Evolutionary conservation across 2,329 filamentous ascomycete species (phyloP), one percentile per base, ranked within the genome.

Genomic region (Triangularia setosa): DNA sequence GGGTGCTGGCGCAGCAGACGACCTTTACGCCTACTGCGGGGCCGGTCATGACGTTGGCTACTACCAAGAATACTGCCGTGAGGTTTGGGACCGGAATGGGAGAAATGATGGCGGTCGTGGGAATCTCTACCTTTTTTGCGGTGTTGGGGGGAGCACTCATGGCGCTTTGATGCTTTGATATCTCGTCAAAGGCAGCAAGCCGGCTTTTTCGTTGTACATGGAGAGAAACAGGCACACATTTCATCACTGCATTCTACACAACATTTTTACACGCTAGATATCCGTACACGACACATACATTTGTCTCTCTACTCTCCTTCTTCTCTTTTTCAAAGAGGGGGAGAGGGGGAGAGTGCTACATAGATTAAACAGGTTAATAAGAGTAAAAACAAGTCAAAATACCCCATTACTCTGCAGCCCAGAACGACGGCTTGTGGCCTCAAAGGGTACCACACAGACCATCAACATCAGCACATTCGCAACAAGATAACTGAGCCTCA

Each of bases 1-100:
- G 83, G 61, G 80, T 83, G 61, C 71, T 72, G 40, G 75, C 77
- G 62, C 77, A 78, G 69, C 70, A 71, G 64, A 69, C 68, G 3
- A 67, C 67, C 1, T 65, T 40, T 14, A 66, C 66, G n/a, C 64
- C 68, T 21, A 66, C 65, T 1, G 56, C 53, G 27, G 33, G 12
- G 24, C 40, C 59, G 18, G 60, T 58, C 21, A 48, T 21, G 40
- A 24, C 58, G 9, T 24, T 60, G 21, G 27, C n/a, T 7, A 27
- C 54, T 12, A 40, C 64, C 9, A 52, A 56, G 33, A 68, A 64
- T 52, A 30, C 23, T 1, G 67, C 60, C 3, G 40, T 21, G 4
- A 21, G n/a, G 7, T 6, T 21, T 48, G 40, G 40, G 18, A 21
- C n/a, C 6, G 40, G 5, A 18, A 18, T 9, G 40, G 48, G 33